These are phyloP conservation scores for Auricularia heimuer DNA, from an alignment of 768 basidiomycete species.

Conservation along the genomic window DNA sequence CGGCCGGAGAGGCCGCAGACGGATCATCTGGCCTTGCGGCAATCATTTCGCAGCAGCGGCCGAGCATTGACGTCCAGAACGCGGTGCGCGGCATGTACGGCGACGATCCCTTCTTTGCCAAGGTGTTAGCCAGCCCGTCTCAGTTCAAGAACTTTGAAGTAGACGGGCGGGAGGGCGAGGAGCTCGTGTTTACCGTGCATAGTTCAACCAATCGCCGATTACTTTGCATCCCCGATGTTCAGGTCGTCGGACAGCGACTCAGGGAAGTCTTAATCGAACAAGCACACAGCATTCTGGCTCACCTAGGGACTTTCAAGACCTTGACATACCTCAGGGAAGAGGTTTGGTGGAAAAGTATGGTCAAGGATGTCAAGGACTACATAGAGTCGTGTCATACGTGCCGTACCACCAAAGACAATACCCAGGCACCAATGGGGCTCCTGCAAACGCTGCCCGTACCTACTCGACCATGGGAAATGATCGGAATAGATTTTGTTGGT, in stretches of 20 bases:
- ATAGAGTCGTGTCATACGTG: conserved; percentile 20
- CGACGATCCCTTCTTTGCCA: conserved; percentile 3
- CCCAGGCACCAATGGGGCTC: conserved; percentile 16
- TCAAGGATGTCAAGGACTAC: conserved; percentile 15
- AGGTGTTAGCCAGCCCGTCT: neutral
- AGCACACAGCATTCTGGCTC: conserved; percentile 28
- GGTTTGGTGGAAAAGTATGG: conserved; percentile 32
- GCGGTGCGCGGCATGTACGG: neutral
- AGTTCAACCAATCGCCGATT: neutral
- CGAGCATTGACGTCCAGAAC: neutral
- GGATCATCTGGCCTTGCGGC: neutral
- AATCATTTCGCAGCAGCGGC: neutral
- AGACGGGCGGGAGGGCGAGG: neutral
- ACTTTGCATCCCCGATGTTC: conserved; percentile 9
- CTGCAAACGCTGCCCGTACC: conserved; percentile 17
- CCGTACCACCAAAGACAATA: conserved; percentile 12
- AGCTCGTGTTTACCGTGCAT: neutral
- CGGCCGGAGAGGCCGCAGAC: too few species aligned
- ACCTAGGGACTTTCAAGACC: conserved; percentile 24
- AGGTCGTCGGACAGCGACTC: neutral
- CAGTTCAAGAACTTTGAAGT: conserved; percentile 7
- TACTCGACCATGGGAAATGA: conserved; percentile 16
- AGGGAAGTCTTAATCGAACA: conserved; percentile 9
- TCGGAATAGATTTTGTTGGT: conserved; percentile 21
- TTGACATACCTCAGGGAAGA: conserved; percentile 4